Conservation (phyloP, 495 filamentous ascomycete species). For the Xylaria castorea region DNA sequence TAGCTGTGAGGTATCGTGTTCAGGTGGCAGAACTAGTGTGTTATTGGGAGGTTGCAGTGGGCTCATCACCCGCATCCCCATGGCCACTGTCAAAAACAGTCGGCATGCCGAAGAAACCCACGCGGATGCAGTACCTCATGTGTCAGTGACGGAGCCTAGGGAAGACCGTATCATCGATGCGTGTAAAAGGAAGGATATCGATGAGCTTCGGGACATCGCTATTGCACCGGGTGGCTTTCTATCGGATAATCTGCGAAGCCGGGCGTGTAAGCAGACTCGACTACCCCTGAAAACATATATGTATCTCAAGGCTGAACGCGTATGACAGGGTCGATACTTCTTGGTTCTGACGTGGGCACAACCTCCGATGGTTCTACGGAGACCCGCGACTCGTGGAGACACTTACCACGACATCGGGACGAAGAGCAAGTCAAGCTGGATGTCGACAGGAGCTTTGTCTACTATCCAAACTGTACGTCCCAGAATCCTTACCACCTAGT, state of each 20-base stretch:
- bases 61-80: not conserved
- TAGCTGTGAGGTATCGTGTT: not conserved
- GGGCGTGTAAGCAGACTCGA: constrained; percentile 72
- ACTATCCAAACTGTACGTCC: constrained; percentile 81
- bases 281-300: not conserved
- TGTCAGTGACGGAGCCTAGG: constrained; percentile 32
- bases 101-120: constrained; percentile 25
- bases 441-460: constrained; percentile 94
- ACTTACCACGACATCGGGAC: constrained; percentile 73
- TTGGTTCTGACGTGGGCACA: constrained; percentile 59
- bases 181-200: constrained; percentile 69
- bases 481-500: constrained; percentile 17
- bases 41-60: not conserved
- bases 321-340: constrained; percentile 75
- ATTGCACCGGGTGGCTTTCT: constrained; percentile 78
- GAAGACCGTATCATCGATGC: constrained; percentile 66
- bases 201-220: constrained; percentile 68
- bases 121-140: constrained; percentile 17
- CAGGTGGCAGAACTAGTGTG: not conserved
- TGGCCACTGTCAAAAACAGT: constrained; percentile 26
- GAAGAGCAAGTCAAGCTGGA: constrained; percentile 90
- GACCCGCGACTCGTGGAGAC: constrained; percentile 51
- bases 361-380: constrained; percentile 29
- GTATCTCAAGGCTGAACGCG: not conserved
- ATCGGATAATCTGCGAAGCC: constrained; percentile 76